These are phyloP conservation scores for Pisolithus microcarpus DNA, from an alignment of 768 basidiomycete genomes.

Conservation along the genomic window DNA sequence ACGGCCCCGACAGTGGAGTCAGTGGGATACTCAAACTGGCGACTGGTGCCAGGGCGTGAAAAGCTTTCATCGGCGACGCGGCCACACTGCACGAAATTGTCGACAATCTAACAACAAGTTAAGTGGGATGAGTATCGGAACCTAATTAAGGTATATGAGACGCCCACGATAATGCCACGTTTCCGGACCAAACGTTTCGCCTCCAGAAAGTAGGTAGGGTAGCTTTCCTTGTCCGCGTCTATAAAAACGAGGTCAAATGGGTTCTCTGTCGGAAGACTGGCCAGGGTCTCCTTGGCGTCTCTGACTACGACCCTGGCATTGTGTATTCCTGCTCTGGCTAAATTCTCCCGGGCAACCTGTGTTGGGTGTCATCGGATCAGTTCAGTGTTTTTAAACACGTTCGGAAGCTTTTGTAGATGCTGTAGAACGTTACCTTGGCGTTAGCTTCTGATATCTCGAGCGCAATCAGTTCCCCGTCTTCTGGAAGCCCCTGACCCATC, in stretches of 20 bases:
- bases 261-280: slow-evolving; percentile 37
- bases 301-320: slow-evolving; percentile 48
- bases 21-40: too few species aligned
- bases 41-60: slow-evolving; percentile 16
- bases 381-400: too few species aligned
- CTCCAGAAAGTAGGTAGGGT: slow-evolving; percentile 49
- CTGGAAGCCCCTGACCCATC: slow-evolving; percentile 35
- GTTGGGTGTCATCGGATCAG: neutral
- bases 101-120: slow-evolving; percentile 38
- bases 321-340: slow-evolving; percentile 44
- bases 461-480: slow-evolving; percentile 42
- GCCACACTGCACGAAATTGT: slow-evolving; percentile 52
- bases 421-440: slow-evolving; percentile 32
- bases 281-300: slow-evolving; percentile 44
- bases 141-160: neutral
- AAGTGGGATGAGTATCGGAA: neutral
- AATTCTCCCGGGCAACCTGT: slow-evolving; percentile 53
- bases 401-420: too few species aligned
- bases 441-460: slow-evolving; percentile 41
- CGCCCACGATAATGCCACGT: slow-evolving; percentile 55
- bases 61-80: slow-evolving; percentile 36
- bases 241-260: slow-evolving; percentile 69
- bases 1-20: slow-evolving; percentile 40
- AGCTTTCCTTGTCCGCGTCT: slow-evolving; percentile 61
- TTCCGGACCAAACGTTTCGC: slow-evolving; percentile 53